phyloP scores from a whole-genome alignment of 2,329 filamentous ascomycete genomes.

The Cordyceps cateniannulata region DNA sequence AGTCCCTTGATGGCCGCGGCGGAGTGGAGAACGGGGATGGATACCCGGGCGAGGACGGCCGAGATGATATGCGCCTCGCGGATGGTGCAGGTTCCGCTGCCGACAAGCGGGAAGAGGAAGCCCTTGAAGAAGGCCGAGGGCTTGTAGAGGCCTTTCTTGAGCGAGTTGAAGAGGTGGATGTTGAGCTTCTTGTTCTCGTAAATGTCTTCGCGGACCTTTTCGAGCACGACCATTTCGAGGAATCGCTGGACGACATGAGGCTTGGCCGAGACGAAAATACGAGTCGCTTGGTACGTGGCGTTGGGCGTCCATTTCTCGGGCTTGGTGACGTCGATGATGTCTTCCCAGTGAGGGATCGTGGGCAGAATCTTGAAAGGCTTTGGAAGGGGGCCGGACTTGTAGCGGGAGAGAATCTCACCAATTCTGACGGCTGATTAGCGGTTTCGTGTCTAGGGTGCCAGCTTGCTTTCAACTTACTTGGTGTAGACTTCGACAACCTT shows the following conservation, averaged over 20 bases:
- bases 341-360: conserved; percentile 84
- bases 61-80: conserved; percentile 89
- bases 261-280: conserved; percentile 84
- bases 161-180: conserved; percentile 83
- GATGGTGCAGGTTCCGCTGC: conserved; percentile 79
- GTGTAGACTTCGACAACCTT: conserved; percentile 94
- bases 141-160: conserved; percentile 92
- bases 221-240: conserved; percentile 78
- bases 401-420: conserved; percentile 80
- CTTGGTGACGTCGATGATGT: conserved; percentile 75
- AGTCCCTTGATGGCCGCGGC: conserved; percentile 85
- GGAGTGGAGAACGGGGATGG: conserved; percentile 85
- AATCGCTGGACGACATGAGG: conserved; percentile 77
- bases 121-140: conserved; percentile 96
- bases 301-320: conserved; percentile 72
- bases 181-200: conserved; percentile 92
- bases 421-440: conserved; percentile 44
- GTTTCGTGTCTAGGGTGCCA: conserved; percentile 16
- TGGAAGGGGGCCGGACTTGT: conserved; percentile 92
- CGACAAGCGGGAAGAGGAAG: conserved; percentile 83
- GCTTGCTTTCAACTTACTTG: conserved; percentile 48
- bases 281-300: conserved; percentile 77
- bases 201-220: conserved; percentile 89
- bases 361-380: conserved; percentile 98
- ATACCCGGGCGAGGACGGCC: conserved; percentile 76